Evolutionary conservation across 2,329 filamentous ascomycete species (phyloP), one percentile per base, ranked within the genome.

Genomic region (Neopestalotiopsis sp.): DNA sequence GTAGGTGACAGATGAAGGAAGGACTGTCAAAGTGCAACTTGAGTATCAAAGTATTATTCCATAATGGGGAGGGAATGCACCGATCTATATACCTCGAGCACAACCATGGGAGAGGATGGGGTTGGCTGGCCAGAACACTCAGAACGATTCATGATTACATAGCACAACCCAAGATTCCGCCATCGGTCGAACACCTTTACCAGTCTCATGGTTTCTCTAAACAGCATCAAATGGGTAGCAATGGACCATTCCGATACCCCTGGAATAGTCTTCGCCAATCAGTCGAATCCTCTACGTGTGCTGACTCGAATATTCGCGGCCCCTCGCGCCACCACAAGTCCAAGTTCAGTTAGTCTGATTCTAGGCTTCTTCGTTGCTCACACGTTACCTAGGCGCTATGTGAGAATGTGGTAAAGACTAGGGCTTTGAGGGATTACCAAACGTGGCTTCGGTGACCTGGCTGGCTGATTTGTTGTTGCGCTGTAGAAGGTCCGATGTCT

Each of bases 1-100:
- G 59, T 61, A 34, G 17, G 34, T 34, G 59, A 61, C 59, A 34
- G 59, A 40, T 61, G 34, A 61, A 61, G 32, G 59, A 61, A 61
- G 28, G 59, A 61, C 59, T 34, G 59, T 61, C 59, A 34, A 61
- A 20, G 28, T 61, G 59, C 28, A 30, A 32, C 30, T 59, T 59
- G 57, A 28, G 12, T 20, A 59, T 30, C 30, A 14, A 32, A 30
- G 7, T 30, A 10, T 30, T 30, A 17, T 52, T 6, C 24, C 57
- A 28, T n/a, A 30, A 6, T n/a, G 57, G 24, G 13, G 30, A 28
- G 57, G 14, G 12, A 59, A 59, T 14, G 4, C 24, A 30, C 57
- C 9, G 24, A 5, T 59, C 45, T 52, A 52, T 59, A 59, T 59
- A 59, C 57, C 9, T 52, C 17, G 13, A 12, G 3, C 9, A 59